Base-by-base conservation (phyloP, 129 eudicot species). In the Ambrosia artemisiifolia region DNA sequence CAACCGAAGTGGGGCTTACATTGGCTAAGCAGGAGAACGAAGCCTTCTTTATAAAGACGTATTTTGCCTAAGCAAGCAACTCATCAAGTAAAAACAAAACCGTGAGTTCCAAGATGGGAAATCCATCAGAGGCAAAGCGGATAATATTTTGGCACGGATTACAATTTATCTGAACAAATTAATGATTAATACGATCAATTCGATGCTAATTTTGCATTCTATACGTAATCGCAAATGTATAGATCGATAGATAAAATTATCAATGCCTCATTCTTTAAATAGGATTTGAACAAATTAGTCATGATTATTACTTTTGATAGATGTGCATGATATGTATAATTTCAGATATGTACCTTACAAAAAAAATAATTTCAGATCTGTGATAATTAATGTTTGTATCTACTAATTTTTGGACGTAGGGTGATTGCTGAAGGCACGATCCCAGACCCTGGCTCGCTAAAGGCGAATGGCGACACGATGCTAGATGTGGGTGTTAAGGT, bases 381-480 rank as follows among this genome's bases (percentile, higher is more conserved):
- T 48, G 59, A 51, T 54, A 2, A 54, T 54, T 54, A 54, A 10
- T 42, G 44, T 49, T 28, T 17, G 69, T 17, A 64, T 69, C 17
- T 70, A 12, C 47, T 11, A 34, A 69, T 11, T 32, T 18, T n/a
- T 69, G 32, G 11, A 14, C 9, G 73, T 17, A 92, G 97, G 91
- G 91, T 76, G 79, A 85, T 92, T 6, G 89, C 85, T 14, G 83
- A 91, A 24, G 98, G 98, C n/a, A 77, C 55, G 0, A 40, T 92
- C n/a, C 95, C 96, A 3, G 98, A 92, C 73, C 98, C 98, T 19
- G 98, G 98, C 0, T 92, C 96, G 1, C 42, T 92, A 33, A 85
- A 82, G 76, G 96, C 85, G 1, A 57, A 83, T 0, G 95, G 65
- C 4, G 87, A 65, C 17, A 92, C 98, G 34, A 42, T 70, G 84